phyloP scores from a whole-genome alignment of 257 asterid species.

The Perilla frutescens region DNA sequence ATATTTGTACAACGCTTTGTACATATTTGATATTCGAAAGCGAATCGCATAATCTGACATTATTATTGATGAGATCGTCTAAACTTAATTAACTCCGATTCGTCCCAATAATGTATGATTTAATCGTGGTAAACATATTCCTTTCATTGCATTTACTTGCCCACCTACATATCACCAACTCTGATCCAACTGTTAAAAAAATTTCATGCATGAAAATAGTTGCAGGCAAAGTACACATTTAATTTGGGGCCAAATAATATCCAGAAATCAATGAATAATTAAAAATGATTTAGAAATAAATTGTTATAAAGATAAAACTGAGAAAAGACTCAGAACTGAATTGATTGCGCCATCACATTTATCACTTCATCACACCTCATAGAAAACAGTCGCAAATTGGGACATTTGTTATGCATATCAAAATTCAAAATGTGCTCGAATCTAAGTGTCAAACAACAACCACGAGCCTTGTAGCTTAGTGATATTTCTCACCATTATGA shows the following conservation, averaged over 20 bases:
- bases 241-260: conserved; percentile 5
- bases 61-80: not conserved
- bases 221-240: not conserved
- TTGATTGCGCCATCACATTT: too few relatives aligned
- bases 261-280: not conserved
- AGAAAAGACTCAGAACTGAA: too few relatives aligned
- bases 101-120: conserved; percentile 1
- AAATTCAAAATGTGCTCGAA: too few relatives aligned
- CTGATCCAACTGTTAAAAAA: conserved; percentile 5
- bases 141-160: conserved; percentile 17
- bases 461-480: too few relatives aligned
- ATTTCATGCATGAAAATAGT: not conserved
- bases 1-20: too few relatives aligned
- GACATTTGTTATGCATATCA: too few relatives aligned
- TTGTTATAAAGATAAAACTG: too few relatives aligned
- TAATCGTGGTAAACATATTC: not conserved
- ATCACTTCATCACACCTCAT: too few relatives aligned
- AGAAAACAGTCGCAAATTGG: too few relatives aligned
- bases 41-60: not conserved
- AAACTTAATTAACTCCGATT: not conserved
- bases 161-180: conserved; percentile 7
- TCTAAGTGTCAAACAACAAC: too few relatives aligned
- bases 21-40: not conserved
- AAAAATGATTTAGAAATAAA: not conserved
- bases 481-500: too few relatives aligned